Base-by-base conservation (phyloP, 2,329 filamentous ascomycete species). In the Trichoderma lentiforme region DNA sequence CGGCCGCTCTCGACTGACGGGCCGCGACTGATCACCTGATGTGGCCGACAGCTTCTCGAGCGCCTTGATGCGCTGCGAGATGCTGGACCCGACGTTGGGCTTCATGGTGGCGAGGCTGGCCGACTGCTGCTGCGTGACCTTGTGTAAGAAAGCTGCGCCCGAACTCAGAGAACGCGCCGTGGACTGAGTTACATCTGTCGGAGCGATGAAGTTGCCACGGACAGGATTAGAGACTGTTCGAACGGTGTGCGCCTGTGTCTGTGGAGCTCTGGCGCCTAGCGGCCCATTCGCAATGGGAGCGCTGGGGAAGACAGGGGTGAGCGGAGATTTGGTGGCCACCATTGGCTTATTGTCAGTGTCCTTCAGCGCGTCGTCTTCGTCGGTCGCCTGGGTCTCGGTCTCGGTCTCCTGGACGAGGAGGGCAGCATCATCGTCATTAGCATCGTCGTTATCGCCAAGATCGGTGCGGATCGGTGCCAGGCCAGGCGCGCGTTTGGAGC, bases 1-100 rank as follows among this genome's bases (percentile, higher is more conserved):
- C 4, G 86, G 84, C 18, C 84, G 80, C 39, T 84, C 84, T 32
- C 79, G 76, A 65, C 74, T 80, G 66, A 63, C 70, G 2, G 75
- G 70, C 3, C 74, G 43, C 11, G 74, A 72, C 47, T 74, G 75
- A 3, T 81, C 81, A 5, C 73, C 76, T 11, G 76, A 73, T 71
- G 79, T 74, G 11, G 86, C 82, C 72, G 91, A 87, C 75, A 96
- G 87, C 80, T 94, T 95, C 79, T 97, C 93, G 68, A 99, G 85
- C 7, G 95, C 94, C 81, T 97, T 97, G 80, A 98, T 98, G 56
- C 96, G 91, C 80, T 95, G 93, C 3, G 95, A 97, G 73, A 99
- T 98, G 76, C 93, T 94, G 9, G 93, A 94, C 8, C 94, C 95
- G 28, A 98, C 88, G 77, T 93, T 96, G 75, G 91, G 87, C 80